A percentile compares a stretch with the other conserved stretches of the same genome.
Evolutionary conservation across 75 land plant genomes (phyloP).

Genomic region (Isoetes taiwanensis): DNA sequence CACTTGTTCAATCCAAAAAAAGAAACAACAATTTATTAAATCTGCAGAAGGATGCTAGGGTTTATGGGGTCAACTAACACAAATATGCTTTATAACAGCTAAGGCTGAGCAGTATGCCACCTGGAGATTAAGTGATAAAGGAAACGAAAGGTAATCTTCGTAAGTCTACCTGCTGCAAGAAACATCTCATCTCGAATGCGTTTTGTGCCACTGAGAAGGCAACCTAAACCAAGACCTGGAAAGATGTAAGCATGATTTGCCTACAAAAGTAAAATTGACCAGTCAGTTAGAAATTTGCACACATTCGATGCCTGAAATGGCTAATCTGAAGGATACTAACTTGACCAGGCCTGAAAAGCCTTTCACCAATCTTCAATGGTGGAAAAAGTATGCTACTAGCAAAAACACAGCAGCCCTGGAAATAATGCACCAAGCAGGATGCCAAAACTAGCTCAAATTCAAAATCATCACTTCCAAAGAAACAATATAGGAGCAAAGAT

Average conservation of each 20-base stretch:
- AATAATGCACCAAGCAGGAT: no score
- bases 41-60: no score
- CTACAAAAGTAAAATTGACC: slow-evolving; percentile 1
- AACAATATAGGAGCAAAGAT: neutral
- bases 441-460: no score
- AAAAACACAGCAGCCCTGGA: slow-evolving; percentile 8
- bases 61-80: no score
- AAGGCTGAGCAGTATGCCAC: no score
- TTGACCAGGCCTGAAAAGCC: neutral
- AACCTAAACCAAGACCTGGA: slow-evolving; percentile 24
- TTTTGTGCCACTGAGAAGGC: slow-evolving; percentile 16
- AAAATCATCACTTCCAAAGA: neutral
- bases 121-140: no score
- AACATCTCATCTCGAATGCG: slow-evolving; percentile 33
- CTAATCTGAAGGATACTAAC: neutral
- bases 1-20: neutral
- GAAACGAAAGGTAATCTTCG: no score
- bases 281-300: neutral
- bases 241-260: slow-evolving; percentile 27
- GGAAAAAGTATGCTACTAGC: slow-evolving; percentile 1
- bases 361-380: slow-evolving; percentile 6
- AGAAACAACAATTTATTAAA: no score
- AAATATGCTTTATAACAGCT: no score
- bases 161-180: slow-evolving; percentile 26
- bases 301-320: neutral